phyloP scores from a whole-genome alignment of 768 basidiomycete genomes.

The Mrakia gelida region DNA sequence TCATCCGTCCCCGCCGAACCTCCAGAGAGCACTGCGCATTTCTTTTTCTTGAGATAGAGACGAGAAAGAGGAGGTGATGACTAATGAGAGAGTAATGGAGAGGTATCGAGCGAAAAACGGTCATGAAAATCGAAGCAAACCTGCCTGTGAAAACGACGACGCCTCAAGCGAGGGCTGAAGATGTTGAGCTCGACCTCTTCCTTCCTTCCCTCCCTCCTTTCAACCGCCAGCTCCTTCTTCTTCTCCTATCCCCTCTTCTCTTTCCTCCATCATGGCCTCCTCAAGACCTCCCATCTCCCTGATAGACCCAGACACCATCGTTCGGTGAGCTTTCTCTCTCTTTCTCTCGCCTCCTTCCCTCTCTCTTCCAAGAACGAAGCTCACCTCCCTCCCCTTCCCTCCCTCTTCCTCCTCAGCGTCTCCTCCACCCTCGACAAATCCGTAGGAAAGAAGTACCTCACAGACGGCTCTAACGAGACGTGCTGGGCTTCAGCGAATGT shows the following conservation, averaged over 20 bases:
- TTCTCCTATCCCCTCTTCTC: too few species aligned
- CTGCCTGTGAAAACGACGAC: background rate
- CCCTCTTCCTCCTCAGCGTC: constrained; percentile 7
- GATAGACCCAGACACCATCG: constrained; percentile 12
- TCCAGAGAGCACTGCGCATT: background rate
- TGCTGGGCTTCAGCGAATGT: constrained; percentile 33
- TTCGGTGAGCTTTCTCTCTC: constrained; percentile 15
- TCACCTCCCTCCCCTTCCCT: background rate
- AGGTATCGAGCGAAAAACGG: background rate
- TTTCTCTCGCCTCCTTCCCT: background rate
- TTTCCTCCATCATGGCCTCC: background rate
- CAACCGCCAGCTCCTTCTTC: background rate
- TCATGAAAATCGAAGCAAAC: background rate
- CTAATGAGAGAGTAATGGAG: too few species aligned
- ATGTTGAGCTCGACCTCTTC: constrained; percentile 5
- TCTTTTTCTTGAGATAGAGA: too few species aligned
- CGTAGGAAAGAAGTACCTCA: constrained; percentile 31
- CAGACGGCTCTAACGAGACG: constrained; percentile 28
- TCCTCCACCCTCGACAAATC: constrained; percentile 34
- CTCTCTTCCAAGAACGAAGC: background rate
- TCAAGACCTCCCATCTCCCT: background rate
- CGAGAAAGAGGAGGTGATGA: too few species aligned
- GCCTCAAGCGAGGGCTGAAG: background rate
- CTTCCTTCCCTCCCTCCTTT: constrained; percentile 1
- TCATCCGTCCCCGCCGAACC: background rate